Base-by-base conservation (phyloP, 169 alveolate species). In the Nephromyces sp. region DNA sequence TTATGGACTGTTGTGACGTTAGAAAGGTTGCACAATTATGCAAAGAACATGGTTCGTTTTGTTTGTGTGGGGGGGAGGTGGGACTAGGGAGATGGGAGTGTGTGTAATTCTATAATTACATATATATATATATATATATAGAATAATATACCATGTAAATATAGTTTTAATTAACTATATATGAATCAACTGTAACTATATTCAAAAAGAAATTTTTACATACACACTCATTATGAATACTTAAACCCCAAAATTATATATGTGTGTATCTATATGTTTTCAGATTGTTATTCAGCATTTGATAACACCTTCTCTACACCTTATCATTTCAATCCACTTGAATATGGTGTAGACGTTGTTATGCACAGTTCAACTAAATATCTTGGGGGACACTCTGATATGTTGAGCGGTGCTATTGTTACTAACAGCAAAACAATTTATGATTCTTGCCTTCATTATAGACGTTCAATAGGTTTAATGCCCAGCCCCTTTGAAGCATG, bases 251-350 rank as follows among this genome's bases (percentile, higher is more conserved):
- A 27, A 1, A 51, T 8, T 6, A 27, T 64, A 6, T 35, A 43
- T 34, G 28, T 32, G n/a, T n/a, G n/a, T n/a, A n/a, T n/a, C n/a
- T n/a, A n/a, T n/a, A n/a, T n/a, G n/a, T n/a, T n/a, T n/a, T 25
- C n/a, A n/a, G n/a, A n/a, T n/a, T 72, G 74, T 24, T 31, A 51
- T 70, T 81, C 74, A 67, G 85, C 75, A 6, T 79, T 78, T 34
- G 90, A 84, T 61, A 74, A 82, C 62, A 84, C 90, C 22, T 84
- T 84, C 70, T 87, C 90, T 22, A 80, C 90, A 3, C 90, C 90
- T 15, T 70, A 61, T 32, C 65, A 79, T 32, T 52, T 79, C 68
- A 74, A 72, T n/a, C 86, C 86, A 6, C 72, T 84, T 34, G 86
- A 77, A 66, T 53, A 69, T 52, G 87, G 87, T 0, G 81, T 70